Percentiles rank a stretch among this genome's conserved stretches.
These are phyloP conservation scores for Dichotomopilus funicola DNA, from an alignment of 2,329 filamentous ascomycete species.

Conservation along the genomic window DNA sequence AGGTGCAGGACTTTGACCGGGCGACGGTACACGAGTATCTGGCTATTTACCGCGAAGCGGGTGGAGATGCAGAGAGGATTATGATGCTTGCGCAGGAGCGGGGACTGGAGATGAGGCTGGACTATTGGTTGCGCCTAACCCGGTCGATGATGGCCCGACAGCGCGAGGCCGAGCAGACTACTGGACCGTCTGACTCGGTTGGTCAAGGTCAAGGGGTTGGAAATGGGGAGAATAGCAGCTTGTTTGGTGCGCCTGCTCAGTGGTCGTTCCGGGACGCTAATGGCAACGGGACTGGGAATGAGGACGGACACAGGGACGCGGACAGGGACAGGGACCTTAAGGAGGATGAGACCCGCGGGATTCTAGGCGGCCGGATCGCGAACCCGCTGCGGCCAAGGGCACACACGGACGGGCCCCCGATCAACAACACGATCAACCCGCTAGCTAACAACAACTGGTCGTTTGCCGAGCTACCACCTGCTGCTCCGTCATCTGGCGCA, in stretches of 20 bases:
- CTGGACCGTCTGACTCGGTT: background rate
- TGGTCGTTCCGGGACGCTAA: background rate
- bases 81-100: constrained; percentile 56
- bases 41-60: constrained; percentile 53
- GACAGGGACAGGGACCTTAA: background rate
- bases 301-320: too few species aligned
- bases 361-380: constrained; percentile 3
- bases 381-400: constrained; percentile 41
- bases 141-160: constrained; percentile 28
- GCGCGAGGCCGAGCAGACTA: background rate
- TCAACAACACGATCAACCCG: constrained; percentile 40
- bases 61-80: constrained; percentile 53
- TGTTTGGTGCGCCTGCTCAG: background rate
- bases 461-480: constrained; percentile 38
- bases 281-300: too few species aligned
- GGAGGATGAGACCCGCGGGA: constrained; percentile 7
- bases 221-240: too few species aligned
- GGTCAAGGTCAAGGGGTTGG: too few species aligned
- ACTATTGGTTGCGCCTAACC: constrained; percentile 53
- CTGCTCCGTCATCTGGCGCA: background rate
- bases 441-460: constrained; percentile 57
- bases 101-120: constrained; percentile 50
- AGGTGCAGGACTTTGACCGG: constrained; percentile 8
- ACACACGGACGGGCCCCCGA: constrained; percentile 50
- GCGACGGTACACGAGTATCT: constrained; percentile 40